Percentiles rank a stretch among this genome's conserved stretches.
Evolutionary conservation across 805 yeast species (phyloP).

Genomic region (Hanseniaspora thailandica): DNA sequence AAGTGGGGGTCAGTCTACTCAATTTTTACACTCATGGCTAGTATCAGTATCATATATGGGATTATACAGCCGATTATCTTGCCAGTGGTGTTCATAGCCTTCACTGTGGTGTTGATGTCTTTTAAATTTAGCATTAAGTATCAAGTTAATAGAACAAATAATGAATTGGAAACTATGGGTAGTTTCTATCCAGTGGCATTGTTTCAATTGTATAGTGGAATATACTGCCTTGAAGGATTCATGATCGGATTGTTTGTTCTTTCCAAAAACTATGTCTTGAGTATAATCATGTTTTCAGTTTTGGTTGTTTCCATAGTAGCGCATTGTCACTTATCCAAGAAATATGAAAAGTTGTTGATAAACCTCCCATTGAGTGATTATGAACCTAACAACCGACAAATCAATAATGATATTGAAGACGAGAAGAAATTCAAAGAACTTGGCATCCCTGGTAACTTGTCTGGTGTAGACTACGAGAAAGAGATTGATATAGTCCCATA

Average conservation of each 20-base stretch:
- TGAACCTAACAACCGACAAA: background rate
- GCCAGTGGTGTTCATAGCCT: constrained; percentile 46
- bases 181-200: constrained; percentile 61
- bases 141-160: constrained; percentile 40
- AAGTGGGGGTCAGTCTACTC: constrained; percentile 77
- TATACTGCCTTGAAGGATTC: constrained; percentile 70
- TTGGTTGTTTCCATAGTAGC: constrained; percentile 44
- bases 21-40: constrained; percentile 59
- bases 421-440: background rate
- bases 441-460: background rate
- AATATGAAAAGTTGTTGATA: constrained; percentile 30
- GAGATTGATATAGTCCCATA: constrained; percentile 13
- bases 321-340: constrained; percentile 41
- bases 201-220: constrained; percentile 65
- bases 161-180: constrained; percentile 55
- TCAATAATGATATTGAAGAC: background rate
- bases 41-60: constrained; percentile 68
- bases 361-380: constrained; percentile 30
- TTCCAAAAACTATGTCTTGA: constrained; percentile 38
- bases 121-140: constrained; percentile 58
- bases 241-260: constrained; percentile 64
- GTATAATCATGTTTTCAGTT: constrained; percentile 39
- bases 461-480: background rate
- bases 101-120: constrained; percentile 47
- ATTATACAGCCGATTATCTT: constrained; percentile 70